Evolutionary conservation across 2,329 filamentous ascomycete genomes (phyloP), one percentile per base, ranked within the genome.

Genomic region (Nemania diffusa): DNA sequence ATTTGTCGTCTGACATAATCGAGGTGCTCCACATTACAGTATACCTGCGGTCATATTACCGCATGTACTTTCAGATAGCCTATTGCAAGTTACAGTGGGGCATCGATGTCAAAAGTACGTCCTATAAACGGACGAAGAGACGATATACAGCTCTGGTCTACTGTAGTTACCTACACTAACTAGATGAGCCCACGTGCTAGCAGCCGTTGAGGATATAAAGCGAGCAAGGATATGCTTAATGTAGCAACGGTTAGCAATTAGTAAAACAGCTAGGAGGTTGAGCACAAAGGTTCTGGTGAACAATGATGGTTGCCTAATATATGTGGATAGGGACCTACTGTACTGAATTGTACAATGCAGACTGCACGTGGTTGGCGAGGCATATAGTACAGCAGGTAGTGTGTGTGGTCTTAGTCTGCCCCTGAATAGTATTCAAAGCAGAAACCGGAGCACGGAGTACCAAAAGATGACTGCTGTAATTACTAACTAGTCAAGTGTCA

Each of bases 1-100:
- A 51, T 65, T 56, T 24, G 26, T 42, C 29, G 52, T 65, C 63
- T 61, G 57, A 57, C 63, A 65, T 65, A 61, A 62, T 61, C 26
- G 20, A 57, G 32, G 42, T 60, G 13, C 50, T 60, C 48, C 46
- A 53, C 27, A n/a, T 46, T 13, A 9, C 29, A 40, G 26, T 51
- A 22, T 26, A 52, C 52, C 51, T 60, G 46, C 46, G 37, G 46
- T 40, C 32, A 60, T 40, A 52, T 37, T 40, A 29, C 34, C 46
- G 3, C 7, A 44, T 6, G 40, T 44, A 44, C 40, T 44, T 40
- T 44, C 17, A 44, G 32, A 60, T 65, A 65, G 62, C 50, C 62
- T 65, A 65, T 60, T 57, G 24, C 32, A 7, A 22, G n/a, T 32
- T 17, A 20, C 24, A 11, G 15, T 44, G 29, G 34, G 32, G 57